Conservation (phyloP, 2,329 filamentous ascomycete genomes). For the Penicillium sp. region DNA sequence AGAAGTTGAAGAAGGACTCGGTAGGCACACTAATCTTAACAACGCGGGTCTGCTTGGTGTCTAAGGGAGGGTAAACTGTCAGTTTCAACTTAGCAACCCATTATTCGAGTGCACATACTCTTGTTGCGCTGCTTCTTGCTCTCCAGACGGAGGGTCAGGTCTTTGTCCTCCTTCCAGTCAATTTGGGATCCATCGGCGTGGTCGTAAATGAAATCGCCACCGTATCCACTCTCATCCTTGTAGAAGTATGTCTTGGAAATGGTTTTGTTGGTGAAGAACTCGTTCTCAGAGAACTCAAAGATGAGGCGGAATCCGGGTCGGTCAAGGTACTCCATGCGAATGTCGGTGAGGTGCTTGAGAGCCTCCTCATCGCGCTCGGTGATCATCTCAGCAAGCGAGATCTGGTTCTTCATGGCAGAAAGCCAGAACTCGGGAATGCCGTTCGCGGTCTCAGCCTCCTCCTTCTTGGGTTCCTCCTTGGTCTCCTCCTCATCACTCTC, state of each 20-base stretch:
- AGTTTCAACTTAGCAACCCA: not conserved
- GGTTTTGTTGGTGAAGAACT: constrained; percentile 94
- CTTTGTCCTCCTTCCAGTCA: constrained; percentile 87
- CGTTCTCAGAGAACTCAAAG: constrained; percentile 91
- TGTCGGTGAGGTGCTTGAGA: constrained; percentile 78
- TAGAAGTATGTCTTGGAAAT: constrained; percentile 99
- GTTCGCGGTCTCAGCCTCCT: constrained; percentile 45
- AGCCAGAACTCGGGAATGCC: constrained; percentile 99
- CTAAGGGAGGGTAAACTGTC: constrained; percentile 41
- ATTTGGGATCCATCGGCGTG: constrained; percentile 98
- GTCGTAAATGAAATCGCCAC: constrained; percentile 98
- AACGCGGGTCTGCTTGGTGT: constrained; percentile 97
- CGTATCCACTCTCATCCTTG: constrained; percentile 96
- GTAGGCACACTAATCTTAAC: constrained; percentile 99
- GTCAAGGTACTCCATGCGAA: constrained; percentile 98
- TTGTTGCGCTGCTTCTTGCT: constrained; percentile 99
- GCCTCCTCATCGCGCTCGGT: constrained; percentile 93
- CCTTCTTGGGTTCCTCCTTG: constrained; percentile 46
- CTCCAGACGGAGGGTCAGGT: constrained; percentile 87
- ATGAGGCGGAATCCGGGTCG: constrained; percentile 96
- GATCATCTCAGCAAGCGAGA: constrained; percentile 95
- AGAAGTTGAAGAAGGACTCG: constrained; percentile 99
- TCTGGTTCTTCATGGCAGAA: constrained; percentile 99
- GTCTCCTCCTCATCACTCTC: constrained; percentile 56
- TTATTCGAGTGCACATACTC: constrained; percentile 55